These are phyloP conservation scores for Plantago elongata DNA, from an alignment of 257 asterid species.

Conservation along the genomic window DNA sequence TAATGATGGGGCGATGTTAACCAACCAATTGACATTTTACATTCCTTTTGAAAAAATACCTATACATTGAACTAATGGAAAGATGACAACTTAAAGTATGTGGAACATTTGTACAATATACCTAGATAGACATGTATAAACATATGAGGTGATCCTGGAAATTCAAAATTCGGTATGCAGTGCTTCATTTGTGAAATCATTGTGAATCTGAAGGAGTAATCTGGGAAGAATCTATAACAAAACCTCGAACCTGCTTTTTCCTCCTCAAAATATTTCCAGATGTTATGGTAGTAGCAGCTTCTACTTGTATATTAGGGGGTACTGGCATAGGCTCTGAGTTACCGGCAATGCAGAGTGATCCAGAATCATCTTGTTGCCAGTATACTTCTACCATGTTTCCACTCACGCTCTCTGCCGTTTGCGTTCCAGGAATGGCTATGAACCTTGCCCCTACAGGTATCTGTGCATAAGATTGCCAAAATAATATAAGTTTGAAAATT, in stretches of 20 bases:
- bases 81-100: too few relatives aligned
- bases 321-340: constrained; percentile 51
- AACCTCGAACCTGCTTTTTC: constrained; percentile 37
- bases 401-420: constrained; percentile 45
- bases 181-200: constrained; percentile 8
- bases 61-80: too few relatives aligned
- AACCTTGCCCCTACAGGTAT: constrained; percentile 77
- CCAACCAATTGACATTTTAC: too few relatives aligned
- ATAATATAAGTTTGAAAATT: neutral
- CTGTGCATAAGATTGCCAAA: constrained; percentile 30
- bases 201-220: constrained; percentile 30
- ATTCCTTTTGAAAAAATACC: too few relatives aligned
- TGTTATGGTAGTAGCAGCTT: constrained; percentile 31
- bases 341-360: constrained; percentile 76
- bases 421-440: constrained; percentile 69
- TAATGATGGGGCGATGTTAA: too few relatives aligned
- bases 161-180: too few relatives aligned
- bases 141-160: too few relatives aligned
- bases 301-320: constrained; percentile 51
- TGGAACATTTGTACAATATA: too few relatives aligned
- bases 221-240: constrained; percentile 74
- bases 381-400: constrained; percentile 76
- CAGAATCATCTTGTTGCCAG: constrained; percentile 93
- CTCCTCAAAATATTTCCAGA: constrained; percentile 25
- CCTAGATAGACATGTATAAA: too few relatives aligned